A percentile compares a stretch with the other conserved stretches of the same genome.
Evolutionary conservation across 768 basidiomycete genomes (phyloP).

Genomic region (Amanita rubescens): DNA sequence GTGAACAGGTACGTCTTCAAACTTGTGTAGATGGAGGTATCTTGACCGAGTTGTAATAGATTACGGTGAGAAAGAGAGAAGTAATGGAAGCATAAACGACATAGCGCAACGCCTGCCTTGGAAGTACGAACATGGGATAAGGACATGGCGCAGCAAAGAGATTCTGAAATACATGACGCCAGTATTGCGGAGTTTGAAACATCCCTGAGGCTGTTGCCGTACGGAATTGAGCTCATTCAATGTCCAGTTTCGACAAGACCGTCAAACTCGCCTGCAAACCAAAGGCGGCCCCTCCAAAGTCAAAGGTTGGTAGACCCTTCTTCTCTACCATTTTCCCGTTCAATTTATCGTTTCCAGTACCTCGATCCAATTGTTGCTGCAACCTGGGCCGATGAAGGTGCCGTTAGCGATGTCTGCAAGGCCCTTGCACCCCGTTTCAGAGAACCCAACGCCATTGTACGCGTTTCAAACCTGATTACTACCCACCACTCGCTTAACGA

Average conservation of each 20-base stretch:
- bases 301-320: conserved; percentile 54
- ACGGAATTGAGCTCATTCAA: too few relatives aligned
- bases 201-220: too few relatives aligned
- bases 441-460: conserved; percentile 87
- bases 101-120: conserved; percentile 21
- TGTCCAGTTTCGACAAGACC: conserved; percentile 85
- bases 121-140: background rate
- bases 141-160: background rate
- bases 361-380: conserved; percentile 94
- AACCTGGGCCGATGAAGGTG: conserved; percentile 94
- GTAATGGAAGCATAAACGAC: conserved; percentile 22
- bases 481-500: background rate
- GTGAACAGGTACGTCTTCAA: conserved; percentile 19
- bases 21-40: conserved; percentile 9
- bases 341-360: conserved; percentile 48
- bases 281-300: conserved; percentile 90
- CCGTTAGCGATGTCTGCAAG: conserved; percentile 88
- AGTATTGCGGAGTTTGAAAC: conserved; percentile 13
- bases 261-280: conserved; percentile 97
- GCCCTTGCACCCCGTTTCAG: conserved; percentile 77
- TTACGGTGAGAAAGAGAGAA: conserved; percentile 19
- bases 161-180: too few relatives aligned
- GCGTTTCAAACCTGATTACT: conserved; percentile 19
- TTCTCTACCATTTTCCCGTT: conserved; percentile 4
- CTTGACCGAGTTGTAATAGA: conserved; percentile 15